A percentile compares a stretch with the other conserved stretches of the same genome.
These are phyloP conservation scores for Trametes hirsuta DNA, from an alignment of 1,284 basidiomycete genomes.

Conservation along the genomic window DNA sequence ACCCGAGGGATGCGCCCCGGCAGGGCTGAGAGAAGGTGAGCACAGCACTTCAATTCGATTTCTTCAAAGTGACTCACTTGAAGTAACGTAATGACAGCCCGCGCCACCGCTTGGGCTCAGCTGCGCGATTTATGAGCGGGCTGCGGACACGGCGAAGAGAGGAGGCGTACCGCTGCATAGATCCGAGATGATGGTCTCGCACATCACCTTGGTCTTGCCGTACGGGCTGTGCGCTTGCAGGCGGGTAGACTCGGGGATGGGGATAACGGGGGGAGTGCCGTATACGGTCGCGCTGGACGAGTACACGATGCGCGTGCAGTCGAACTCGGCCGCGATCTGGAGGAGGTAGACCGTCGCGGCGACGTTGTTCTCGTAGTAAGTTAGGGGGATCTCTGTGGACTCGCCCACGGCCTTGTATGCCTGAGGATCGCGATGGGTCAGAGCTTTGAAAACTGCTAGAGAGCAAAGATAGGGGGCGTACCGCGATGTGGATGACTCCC, in stretches of 20 bases:
- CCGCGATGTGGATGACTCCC: conserved; percentile 96
- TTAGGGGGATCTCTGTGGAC: conserved; percentile 91
- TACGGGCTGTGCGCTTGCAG: conserved; percentile 93
- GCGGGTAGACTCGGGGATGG: conserved; percentile 93
- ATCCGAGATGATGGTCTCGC: conserved; percentile 90
- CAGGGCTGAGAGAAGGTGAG: conserved; percentile 65
- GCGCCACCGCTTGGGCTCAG: conserved; percentile 75
- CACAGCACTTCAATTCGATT: not conserved
- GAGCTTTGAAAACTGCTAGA: not conserved
- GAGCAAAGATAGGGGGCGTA: conserved; percentile 42
- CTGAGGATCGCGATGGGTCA: conserved; percentile 39
- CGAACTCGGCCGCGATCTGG: conserved; percentile 85
- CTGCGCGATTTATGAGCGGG: conserved; percentile 37
- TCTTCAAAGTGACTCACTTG: conserved; percentile 65
- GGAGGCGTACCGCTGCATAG: conserved; percentile 71
- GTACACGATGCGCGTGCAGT: conserved; percentile 89
- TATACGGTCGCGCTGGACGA: conserved; percentile 99
- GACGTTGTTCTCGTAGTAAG: conserved; percentile 94
- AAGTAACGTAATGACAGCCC: conserved; percentile 93
- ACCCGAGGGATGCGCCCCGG: conserved; percentile 96
- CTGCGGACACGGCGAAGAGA: not conserved
- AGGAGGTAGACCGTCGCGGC: conserved; percentile 82
- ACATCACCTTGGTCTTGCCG: conserved; percentile 95
- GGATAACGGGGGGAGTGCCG: conserved; percentile 89
- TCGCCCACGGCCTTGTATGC: conserved; percentile 99